phyloP scores from a whole-genome alignment of 2,329 filamentous ascomycete genomes.

The Cercospora citrullina region DNA sequence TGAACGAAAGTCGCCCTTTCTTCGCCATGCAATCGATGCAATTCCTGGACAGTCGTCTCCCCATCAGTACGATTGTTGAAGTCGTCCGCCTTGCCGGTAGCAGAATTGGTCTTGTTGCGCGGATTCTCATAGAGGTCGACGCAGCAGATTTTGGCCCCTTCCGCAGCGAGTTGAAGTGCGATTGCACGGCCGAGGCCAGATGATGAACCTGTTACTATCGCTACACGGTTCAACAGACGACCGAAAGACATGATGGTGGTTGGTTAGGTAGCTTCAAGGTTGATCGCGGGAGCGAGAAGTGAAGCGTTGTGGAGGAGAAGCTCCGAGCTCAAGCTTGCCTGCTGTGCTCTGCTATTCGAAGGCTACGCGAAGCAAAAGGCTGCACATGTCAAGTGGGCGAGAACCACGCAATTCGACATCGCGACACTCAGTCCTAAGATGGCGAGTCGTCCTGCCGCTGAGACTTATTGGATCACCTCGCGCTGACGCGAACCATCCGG shows the following conservation, averaged over 20 bases:
- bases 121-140: constrained; percentile 38
- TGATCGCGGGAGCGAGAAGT: neutral
- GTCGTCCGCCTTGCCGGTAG: constrained; percentile 37
- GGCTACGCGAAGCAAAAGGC: neutral
- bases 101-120: constrained; percentile 31
- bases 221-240: constrained; percentile 24
- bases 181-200: constrained; percentile 39
- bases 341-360: neutral
- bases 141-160: constrained; percentile 36
- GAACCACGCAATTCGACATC: too few species aligned
- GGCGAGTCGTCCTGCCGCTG: neutral
- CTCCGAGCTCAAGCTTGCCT: neutral
- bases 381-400: neutral
- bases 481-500: neutral
- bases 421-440: neutral
- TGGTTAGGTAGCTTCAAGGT: neutral
- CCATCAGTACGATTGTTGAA: constrained; percentile 32
- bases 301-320: neutral
- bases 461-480: neutral
- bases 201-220: constrained; percentile 34
- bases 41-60: constrained; percentile 25
- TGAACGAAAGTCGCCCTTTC: constrained; percentile 34
- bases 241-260: constrained; percentile 11
- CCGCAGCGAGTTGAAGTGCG: constrained; percentile 32
- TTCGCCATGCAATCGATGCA: constrained; percentile 17